These are phyloP conservation scores for Salix suchowensis DNA, from an alignment of 345 rosid genomes.

Conservation along the genomic window DNA sequence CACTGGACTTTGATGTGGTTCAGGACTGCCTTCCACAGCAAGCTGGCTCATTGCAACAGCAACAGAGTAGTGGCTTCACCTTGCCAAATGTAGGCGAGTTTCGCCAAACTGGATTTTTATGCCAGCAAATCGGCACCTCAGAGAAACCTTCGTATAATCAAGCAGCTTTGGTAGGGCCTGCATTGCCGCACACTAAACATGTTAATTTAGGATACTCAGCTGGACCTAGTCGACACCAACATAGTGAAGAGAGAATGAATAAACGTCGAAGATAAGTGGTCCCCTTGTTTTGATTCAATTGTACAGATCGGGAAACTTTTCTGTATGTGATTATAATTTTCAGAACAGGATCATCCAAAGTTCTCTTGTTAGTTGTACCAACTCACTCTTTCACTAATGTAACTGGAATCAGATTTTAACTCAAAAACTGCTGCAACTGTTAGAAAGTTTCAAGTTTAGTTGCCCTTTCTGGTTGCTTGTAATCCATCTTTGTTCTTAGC, in stretches of 20 bases:
- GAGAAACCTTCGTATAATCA: slow-evolving; percentile 26
- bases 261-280: slow-evolving; percentile 24
- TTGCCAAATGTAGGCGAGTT: slow-evolving; percentile 31
- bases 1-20: slow-evolving; percentile 43
- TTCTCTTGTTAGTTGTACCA: background rate
- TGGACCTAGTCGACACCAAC: slow-evolving; percentile 21
- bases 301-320: slow-evolving; percentile 36
- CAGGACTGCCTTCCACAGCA: slow-evolving; percentile 36
- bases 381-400: background rate
- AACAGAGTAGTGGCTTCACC: slow-evolving; percentile 26
- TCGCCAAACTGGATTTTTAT: slow-evolving; percentile 32
- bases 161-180: slow-evolving; percentile 19
- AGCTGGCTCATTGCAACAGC: slow-evolving; percentile 30
- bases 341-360: slow-evolving; percentile 8
- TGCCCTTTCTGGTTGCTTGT: background rate
- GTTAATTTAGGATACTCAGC: slow-evolving; percentile 20
- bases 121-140: slow-evolving; percentile 35
- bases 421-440: background rate
- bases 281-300: slow-evolving; percentile 7
- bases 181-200: slow-evolving; percentile 12
- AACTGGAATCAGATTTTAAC: background rate
- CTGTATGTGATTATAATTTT: background rate
- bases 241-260: slow-evolving; percentile 21
- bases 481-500: background rate
- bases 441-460: background rate